phyloP scores from a whole-genome alignment of 2,329 filamentous ascomycete genomes.

The Podosphaera fusca region DNA sequence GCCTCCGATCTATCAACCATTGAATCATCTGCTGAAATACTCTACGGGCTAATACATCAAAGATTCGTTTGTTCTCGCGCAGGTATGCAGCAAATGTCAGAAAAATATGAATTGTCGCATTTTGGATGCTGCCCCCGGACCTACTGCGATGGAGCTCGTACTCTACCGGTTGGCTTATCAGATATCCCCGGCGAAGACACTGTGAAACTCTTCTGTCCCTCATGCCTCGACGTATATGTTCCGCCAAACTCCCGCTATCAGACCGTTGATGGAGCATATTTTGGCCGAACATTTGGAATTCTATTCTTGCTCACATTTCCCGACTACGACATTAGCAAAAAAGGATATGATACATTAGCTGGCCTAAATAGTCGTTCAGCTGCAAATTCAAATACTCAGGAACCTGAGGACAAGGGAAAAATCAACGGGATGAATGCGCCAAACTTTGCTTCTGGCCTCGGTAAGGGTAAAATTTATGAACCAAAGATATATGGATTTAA shows the following conservation, averaged over 20 bases:
- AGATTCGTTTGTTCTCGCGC: slow-evolving; percentile 92
- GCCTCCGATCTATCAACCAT: slow-evolving; percentile 86
- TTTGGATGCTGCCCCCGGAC: slow-evolving; percentile 92
- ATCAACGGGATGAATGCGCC: slow-evolving; percentile 73
- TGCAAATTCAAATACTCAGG: slow-evolving; percentile 18
- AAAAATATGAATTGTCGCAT: slow-evolving; percentile 94
- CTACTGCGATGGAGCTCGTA: slow-evolving; percentile 72
- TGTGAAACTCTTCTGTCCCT: slow-evolving; percentile 94
- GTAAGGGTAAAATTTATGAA: slow-evolving; percentile 66
- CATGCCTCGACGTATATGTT: slow-evolving; percentile 89
- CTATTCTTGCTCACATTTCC: slow-evolving; percentile 98
- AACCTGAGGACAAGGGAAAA: slow-evolving; percentile 22
- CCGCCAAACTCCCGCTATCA: slow-evolving; percentile 95
- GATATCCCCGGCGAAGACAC: slow-evolving; percentile 93
- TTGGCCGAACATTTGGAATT: slow-evolving; percentile 88
- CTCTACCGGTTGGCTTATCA: slow-evolving; percentile 77
- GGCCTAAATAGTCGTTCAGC: slow-evolving; percentile 14
- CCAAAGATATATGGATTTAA: slow-evolving; percentile 92
- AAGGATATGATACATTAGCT: slow-evolving; percentile 34
- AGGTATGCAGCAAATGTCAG: slow-evolving; percentile 96
- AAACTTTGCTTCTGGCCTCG: slow-evolving; percentile 77
- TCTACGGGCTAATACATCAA: slow-evolving; percentile 95
- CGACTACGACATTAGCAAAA: slow-evolving; percentile 69
- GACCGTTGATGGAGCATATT: slow-evolving; percentile 92
- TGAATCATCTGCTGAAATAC: slow-evolving; percentile 90